Evolutionary conservation across 345 rosid species (phyloP).

Genomic region (Eucalyptus tenuipes): DNA sequence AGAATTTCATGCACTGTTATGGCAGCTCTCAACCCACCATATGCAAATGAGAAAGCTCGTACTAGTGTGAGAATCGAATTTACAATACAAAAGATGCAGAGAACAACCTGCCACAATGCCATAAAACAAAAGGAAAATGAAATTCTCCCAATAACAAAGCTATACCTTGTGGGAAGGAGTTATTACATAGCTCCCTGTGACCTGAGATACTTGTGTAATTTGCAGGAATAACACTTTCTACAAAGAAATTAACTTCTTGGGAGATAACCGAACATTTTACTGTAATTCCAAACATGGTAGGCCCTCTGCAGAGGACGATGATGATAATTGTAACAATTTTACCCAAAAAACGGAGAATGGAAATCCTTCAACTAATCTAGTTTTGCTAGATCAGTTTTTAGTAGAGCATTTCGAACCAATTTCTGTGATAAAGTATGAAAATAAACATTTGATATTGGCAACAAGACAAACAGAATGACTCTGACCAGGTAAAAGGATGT

Average conservation of each 20-base stretch:
- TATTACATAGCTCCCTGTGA: background rate
- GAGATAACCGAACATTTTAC: background rate
- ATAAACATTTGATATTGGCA: background rate
- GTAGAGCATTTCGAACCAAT: background rate
- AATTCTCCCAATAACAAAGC: background rate
- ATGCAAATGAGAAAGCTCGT: constrained; percentile 95
- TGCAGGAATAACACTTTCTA: background rate
- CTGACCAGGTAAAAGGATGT: constrained; percentile 75
- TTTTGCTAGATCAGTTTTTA: background rate
- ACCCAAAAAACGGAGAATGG: background rate
- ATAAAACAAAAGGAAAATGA: background rate
- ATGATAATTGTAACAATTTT: background rate
- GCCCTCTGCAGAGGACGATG: background rate
- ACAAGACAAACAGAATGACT: background rate
- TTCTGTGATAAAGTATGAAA: background rate
- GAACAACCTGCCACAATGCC: constrained; percentile 39
- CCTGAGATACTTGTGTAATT: background rate
- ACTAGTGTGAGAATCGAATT: constrained; percentile 67
- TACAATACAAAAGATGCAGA: constrained; percentile 58
- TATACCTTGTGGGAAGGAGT: background rate
- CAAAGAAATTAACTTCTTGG: background rate
- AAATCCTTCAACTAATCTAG: background rate
- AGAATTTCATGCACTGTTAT: constrained; percentile 52
- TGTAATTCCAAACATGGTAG: background rate
- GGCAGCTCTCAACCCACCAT: constrained; percentile 83